Conservation (phyloP, 495 filamentous ascomycete genomes). For the Tuber borchii region DNA sequence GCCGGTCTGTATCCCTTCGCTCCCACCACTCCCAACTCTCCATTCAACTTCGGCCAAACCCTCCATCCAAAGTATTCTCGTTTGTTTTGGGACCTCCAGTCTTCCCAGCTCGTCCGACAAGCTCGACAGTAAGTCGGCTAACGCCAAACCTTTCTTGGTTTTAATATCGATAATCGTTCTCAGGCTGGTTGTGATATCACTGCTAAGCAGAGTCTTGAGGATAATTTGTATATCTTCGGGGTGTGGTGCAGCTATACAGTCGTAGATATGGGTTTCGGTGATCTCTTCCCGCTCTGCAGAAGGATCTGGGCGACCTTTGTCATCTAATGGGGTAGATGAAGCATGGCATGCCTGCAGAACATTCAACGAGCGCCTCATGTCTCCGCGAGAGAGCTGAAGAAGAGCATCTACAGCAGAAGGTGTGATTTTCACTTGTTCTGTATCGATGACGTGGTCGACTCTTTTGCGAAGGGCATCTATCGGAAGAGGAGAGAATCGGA, state of each 20-base stretch:
- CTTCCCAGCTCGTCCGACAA: constrained; percentile 72
- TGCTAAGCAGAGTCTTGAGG: constrained; percentile 69
- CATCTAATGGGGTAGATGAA: constrained; percentile 62
- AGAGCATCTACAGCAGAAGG: constrained; percentile 71
- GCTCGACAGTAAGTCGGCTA: constrained; percentile 87
- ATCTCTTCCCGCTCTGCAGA: constrained; percentile 66
- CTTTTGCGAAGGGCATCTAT: constrained; percentile 72
- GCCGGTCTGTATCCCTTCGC: constrained; percentile 85
- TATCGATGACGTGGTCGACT: constrained; percentile 82
- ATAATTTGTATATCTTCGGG: constrained; percentile 83
- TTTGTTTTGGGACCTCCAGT: constrained; percentile 78
- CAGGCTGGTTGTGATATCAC: constrained; percentile 80
- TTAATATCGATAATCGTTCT: constrained; percentile 82
- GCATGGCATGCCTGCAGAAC: constrained; percentile 96
- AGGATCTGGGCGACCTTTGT: constrained; percentile 55
- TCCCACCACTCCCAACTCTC: constrained; percentile 77
- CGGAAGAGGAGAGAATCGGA: constrained; percentile 90
- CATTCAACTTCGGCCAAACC: constrained; percentile 90
- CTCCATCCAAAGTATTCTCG: constrained; percentile 83
- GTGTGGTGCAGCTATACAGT: constrained; percentile 93
- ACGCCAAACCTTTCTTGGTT: constrained; percentile 72
- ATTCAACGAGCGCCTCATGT: constrained; percentile 92
- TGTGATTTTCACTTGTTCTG: constrained; percentile 77
- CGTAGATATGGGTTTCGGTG: constrained; percentile 87
- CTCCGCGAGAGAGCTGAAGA: constrained; percentile 81